Percentiles rank a stretch among this genome's conserved stretches.
Evolutionary conservation across 805 yeast species (phyloP).

Genomic region (Yamadazyma philogaea): DNA sequence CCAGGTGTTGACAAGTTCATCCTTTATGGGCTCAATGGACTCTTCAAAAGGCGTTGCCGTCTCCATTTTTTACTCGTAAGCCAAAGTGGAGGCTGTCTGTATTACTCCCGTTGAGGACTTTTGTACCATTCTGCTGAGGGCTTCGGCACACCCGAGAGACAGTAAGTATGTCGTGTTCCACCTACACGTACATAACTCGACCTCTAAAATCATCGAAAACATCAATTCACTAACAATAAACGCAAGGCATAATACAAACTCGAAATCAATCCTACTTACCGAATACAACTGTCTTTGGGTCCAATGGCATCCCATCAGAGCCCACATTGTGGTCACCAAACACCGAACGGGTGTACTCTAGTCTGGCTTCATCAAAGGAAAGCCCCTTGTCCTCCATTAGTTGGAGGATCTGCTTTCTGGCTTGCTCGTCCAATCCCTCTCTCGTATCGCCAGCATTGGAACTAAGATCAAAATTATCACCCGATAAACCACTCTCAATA

Average conservation of each 20-base stretch:
- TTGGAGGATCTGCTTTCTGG: conserved; percentile 48
- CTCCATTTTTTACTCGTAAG: too few relatives aligned
- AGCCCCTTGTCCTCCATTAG: conserved; percentile 53
- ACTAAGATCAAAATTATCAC: conserved; percentile 54
- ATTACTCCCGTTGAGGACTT: too few relatives aligned
- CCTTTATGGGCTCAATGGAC: too few relatives aligned
- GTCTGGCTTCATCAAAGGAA: conserved; percentile 69
- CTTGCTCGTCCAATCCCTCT: conserved; percentile 55
- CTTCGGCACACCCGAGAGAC: too few relatives aligned
- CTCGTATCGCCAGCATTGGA: conserved; percentile 50
- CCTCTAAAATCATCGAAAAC: neutral
- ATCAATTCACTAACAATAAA: neutral
- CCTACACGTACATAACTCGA: too few relatives aligned
- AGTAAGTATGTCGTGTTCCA: too few relatives aligned
- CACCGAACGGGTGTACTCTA: conserved; percentile 43
- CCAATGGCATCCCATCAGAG: conserved; percentile 64
- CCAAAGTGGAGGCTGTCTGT: too few relatives aligned
- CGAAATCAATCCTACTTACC: neutral
- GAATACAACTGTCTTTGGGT: conserved; percentile 62
- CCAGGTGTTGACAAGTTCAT: too few relatives aligned
- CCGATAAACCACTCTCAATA: conserved; percentile 52
- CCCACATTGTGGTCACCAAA: conserved; percentile 54
- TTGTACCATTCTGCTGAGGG: too few relatives aligned
- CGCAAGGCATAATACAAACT: neutral
- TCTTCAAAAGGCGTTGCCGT: too few relatives aligned